phyloP scores from a whole-genome alignment of 441 rosid species.

The Theobroma grandiflorum region DNA sequence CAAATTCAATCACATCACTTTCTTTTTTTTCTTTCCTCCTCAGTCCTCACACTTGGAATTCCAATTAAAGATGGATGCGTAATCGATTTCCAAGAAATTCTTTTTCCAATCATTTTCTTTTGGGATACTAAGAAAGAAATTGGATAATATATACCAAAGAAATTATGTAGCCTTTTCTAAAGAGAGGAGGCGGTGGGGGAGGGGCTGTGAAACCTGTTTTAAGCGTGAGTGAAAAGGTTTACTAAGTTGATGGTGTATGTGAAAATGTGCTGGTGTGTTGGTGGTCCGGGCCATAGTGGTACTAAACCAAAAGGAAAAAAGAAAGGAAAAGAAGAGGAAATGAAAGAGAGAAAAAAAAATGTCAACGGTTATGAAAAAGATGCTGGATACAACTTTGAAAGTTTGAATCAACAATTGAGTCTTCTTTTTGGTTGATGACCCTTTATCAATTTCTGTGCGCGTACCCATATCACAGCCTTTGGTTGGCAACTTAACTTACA shows the following conservation, averaged over 20 bases:
- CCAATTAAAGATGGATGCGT: not conserved
- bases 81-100: slow-evolving; percentile 52
- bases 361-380: slow-evolving; percentile 62
- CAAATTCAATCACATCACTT: slow-evolving; percentile 7
- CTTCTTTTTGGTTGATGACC: slow-evolving; percentile 36
- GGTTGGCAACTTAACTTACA: slow-evolving; percentile 31
- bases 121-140: slow-evolving; percentile 35
- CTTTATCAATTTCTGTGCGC: slow-evolving; percentile 62
- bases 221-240: slow-evolving; percentile 54
- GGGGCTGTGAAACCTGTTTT: slow-evolving; percentile 31
- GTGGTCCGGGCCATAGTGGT: slow-evolving; percentile 68
- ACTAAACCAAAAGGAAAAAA: slow-evolving; percentile 35
- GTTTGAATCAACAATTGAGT: slow-evolving; percentile 31
- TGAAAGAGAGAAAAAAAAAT: slow-evolving; percentile 28
- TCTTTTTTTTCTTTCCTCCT: not conserved
- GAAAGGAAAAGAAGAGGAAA: slow-evolving; percentile 4
- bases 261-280: slow-evolving; percentile 57
- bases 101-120: slow-evolving; percentile 37
- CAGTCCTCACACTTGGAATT: not conserved
- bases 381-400: slow-evolving; percentile 39
- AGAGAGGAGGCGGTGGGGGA: slow-evolving; percentile 38
- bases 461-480: slow-evolving; percentile 29
- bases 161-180: slow-evolving; percentile 45
- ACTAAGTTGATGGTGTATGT: slow-evolving; percentile 48
- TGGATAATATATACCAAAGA: slow-evolving; percentile 29